These are phyloP conservation scores for Phytophthora tubulina DNA, from an alignment of 352 stramenopile genomes.

Conservation along the genomic window DNA sequence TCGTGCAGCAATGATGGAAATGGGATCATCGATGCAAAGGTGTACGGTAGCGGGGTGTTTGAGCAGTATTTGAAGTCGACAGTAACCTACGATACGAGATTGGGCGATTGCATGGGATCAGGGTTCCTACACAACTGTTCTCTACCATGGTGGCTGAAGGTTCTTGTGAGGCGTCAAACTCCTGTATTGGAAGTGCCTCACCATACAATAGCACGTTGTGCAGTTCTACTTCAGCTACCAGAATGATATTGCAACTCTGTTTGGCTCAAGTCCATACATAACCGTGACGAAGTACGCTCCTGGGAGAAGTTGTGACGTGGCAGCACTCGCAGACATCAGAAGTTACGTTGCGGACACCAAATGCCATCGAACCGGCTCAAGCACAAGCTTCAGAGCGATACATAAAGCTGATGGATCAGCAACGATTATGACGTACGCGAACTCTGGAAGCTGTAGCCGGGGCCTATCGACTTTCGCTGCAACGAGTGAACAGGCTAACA, in stretches of 20 bases:
- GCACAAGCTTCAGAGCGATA: conserved; percentile 8
- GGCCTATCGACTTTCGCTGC: background rate
- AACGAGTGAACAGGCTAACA: conserved; percentile 2
- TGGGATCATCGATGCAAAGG: conserved; percentile 9
- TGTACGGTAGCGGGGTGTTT: conserved; percentile 3
- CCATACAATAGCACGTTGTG: conserved; percentile 13
- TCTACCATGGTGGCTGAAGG: background rate
- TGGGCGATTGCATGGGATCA: background rate
- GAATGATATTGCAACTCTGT: conserved; percentile 3
- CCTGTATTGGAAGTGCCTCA: background rate
- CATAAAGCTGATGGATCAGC: conserved; percentile 15
- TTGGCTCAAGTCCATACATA: conserved; percentile 16
- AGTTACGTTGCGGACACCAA: conserved; percentile 19
- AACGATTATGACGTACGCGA: conserved; percentile 13
- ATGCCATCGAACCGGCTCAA: conserved; percentile 15
- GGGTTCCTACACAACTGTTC: background rate
- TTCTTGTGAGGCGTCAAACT: background rate
- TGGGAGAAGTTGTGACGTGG: conserved; percentile 10
- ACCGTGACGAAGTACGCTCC: conserved; percentile 12
- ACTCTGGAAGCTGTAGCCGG: conserved; percentile 1
- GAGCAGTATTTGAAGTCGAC: background rate
- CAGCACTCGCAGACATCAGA: background rate
- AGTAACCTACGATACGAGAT: conserved; percentile 2
- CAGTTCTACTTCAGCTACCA: conserved; percentile 6
- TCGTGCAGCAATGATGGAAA: background rate